phyloP scores from a whole-genome alignment of 225 moss, liverwort and hornwort species.

The Sphagnum contortum region DNA sequence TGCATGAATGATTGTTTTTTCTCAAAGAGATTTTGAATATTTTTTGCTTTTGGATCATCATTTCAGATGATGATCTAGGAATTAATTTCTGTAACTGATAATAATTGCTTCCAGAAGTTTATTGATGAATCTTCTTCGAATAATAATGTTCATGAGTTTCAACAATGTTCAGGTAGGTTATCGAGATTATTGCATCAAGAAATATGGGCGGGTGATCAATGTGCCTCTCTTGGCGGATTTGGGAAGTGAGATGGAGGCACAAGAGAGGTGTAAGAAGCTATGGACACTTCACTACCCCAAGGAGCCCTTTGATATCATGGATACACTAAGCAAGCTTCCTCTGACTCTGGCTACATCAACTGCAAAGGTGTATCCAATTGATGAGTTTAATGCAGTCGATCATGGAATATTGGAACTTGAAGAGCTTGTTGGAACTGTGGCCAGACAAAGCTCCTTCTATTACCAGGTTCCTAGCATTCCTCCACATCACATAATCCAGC shows the following conservation, averaged over 20 bases:
- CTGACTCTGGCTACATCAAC: no score
- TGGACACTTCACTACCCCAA: conserved; percentile 41
- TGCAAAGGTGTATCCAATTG: conserved; percentile 20
- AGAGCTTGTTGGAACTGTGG: conserved; percentile 41
- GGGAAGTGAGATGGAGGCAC: conserved; percentile 47
- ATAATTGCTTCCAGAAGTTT: no score
- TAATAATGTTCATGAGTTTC: no score
- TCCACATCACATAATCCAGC: no score
- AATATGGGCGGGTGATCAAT: conserved; percentile 47
- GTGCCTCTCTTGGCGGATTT: conserved; percentile 37
- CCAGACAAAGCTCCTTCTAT: conserved; percentile 86
- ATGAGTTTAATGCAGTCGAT: conserved; percentile 16
- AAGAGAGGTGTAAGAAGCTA: conserved; percentile 40
- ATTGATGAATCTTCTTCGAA: no score
- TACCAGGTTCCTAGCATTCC: conserved; percentile 32
- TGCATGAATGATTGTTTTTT: neutral
- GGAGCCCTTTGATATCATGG: conserved; percentile 52
- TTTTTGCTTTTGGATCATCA: no score
- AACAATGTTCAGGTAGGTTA: conserved; percentile 40
- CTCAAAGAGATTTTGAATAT: no score
- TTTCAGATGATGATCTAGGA: no score
- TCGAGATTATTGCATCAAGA: conserved; percentile 43
- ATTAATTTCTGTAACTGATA: no score
- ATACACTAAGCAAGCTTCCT: conserved; percentile 46
- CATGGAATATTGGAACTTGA: conserved; percentile 15